Conservation (phyloP, 768 basidiomycete genomes). For the Suillus americanus region DNA sequence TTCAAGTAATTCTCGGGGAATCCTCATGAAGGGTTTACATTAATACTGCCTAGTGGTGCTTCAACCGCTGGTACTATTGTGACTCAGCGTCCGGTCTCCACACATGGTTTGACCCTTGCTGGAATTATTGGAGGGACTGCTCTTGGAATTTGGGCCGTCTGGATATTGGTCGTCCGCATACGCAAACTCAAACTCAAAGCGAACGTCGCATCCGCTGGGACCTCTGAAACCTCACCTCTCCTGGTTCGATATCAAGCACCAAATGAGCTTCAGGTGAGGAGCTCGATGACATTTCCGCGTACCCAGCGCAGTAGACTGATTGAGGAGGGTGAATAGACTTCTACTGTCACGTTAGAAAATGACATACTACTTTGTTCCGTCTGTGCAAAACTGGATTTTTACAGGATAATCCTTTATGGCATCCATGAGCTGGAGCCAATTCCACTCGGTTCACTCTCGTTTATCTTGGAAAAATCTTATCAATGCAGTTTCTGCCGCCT, state of each 20-base stretch:
- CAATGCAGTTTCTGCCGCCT: constrained; percentile 10
- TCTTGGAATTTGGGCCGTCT: not conserved
- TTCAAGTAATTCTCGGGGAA: not conserved
- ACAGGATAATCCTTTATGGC: constrained; percentile 6
- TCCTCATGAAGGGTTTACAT: not conserved
- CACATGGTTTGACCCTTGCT: not conserved
- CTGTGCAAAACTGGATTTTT: constrained; percentile 8
- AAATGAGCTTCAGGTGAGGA: not conserved
- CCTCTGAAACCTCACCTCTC: not conserved
- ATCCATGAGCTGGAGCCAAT: not conserved
- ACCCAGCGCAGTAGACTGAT: not conserved
- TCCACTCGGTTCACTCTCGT: constrained; percentile 1
- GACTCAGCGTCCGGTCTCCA: too few relatives aligned
- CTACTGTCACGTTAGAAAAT: not conserved
- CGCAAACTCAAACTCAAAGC: not conserved
- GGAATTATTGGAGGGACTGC: not conserved
- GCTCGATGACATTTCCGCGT: not conserved
- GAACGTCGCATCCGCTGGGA: not conserved
- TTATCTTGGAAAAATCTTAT: constrained; percentile 3
- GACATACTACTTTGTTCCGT: constrained; percentile 2
- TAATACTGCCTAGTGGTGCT: not conserved
- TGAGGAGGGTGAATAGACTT: not conserved
- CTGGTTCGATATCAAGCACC: not conserved
- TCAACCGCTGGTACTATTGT: not conserved
- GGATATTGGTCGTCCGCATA: not conserved